These are phyloP conservation scores for Mucor indicus DNA, from an alignment of 371 early-diverging fungal species.

Conservation along the genomic window DNA sequence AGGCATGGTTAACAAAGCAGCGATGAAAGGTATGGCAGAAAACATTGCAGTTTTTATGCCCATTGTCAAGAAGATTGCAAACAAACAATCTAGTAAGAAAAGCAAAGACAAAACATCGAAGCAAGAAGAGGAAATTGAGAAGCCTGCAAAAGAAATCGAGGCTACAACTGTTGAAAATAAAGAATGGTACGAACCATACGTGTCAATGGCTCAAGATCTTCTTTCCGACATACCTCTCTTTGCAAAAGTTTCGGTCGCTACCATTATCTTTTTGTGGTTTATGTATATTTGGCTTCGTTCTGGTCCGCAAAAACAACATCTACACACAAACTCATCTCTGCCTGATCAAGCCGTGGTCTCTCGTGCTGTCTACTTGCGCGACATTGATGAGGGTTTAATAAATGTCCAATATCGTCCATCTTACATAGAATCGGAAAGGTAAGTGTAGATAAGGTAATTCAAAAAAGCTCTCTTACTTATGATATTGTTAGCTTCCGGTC, in stretches of 20 bases:
- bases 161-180: no score
- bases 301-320: slow-evolving; percentile 8
- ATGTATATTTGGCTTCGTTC: slow-evolving; percentile 16
- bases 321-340: no score
- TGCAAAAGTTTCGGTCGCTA: slow-evolving; percentile 9
- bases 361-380: slow-evolving; percentile 52
- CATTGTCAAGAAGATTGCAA: slow-evolving; percentile 26
- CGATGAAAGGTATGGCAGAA: slow-evolving; percentile 43
- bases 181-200: slow-evolving; percentile 12
- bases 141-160: background rate
- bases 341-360: slow-evolving; percentile 3
- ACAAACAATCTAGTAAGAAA: background rate
- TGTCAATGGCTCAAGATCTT: slow-evolving; percentile 11
- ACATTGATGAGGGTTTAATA: slow-evolving; percentile 47
- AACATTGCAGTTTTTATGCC: slow-evolving; percentile 28
- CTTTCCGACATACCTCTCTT: slow-evolving; percentile 19
- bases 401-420: slow-evolving; percentile 16
- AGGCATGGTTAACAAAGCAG: slow-evolving; percentile 45
- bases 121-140: background rate
- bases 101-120: background rate
- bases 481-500: slow-evolving; percentile 16
- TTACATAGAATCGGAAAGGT: slow-evolving; percentile 32
- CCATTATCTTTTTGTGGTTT: slow-evolving; percentile 13
- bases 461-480: no score
- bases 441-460: background rate